These are phyloP conservation scores for Drechslera avenae DNA, from an alignment of 2,329 filamentous ascomycete genomes.

Conservation along the genomic window DNA sequence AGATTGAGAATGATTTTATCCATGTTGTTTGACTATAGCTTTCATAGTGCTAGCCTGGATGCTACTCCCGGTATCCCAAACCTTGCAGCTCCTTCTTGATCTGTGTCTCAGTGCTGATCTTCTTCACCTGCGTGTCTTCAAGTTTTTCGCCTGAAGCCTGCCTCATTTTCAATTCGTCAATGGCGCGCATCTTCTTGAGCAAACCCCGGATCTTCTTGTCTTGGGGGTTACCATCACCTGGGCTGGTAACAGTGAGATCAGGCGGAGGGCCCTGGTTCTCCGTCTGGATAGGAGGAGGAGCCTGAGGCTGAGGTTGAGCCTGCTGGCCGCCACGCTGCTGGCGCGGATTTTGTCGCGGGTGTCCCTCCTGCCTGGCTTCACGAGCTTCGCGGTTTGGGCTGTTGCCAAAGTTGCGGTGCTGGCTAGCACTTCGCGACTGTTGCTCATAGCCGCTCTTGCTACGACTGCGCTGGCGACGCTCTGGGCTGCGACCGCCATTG, in stretches of 20 bases:
- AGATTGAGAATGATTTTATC: not conserved
- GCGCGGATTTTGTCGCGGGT: conserved; percentile 31
- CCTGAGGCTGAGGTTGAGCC: conserved; percentile 16
- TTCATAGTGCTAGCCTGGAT: not conserved
- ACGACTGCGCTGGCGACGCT: conserved; percentile 66
- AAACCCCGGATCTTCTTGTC: conserved; percentile 95
- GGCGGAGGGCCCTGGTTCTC: conserved; percentile 47
- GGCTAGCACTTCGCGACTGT: conserved; percentile 37
- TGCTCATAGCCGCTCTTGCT: conserved; percentile 42
- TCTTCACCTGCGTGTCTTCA: conserved; percentile 98
- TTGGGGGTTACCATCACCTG: conserved; percentile 66
- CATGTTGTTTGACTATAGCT: too few relatives aligned
- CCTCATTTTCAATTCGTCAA: conserved; percentile 97
- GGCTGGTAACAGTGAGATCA: conserved; percentile 60
- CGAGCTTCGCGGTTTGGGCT: conserved; percentile 39
- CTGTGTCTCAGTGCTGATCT: conserved; percentile 85
- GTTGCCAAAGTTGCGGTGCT: conserved; percentile 41
- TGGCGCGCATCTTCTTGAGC: conserved; percentile 96
- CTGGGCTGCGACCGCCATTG: conserved; percentile 62
- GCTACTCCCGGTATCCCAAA: conserved; percentile 54
- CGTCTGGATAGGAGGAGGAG: conserved; percentile 38
- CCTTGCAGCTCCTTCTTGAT: conserved; percentile 82
- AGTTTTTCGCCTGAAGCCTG: conserved; percentile 93
- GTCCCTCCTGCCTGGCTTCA: conserved; percentile 36
- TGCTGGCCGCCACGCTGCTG: conserved; percentile 28